Base-by-base conservation (phyloP, 257 asterid genomes). In the Solanum verrucosum region DNA sequence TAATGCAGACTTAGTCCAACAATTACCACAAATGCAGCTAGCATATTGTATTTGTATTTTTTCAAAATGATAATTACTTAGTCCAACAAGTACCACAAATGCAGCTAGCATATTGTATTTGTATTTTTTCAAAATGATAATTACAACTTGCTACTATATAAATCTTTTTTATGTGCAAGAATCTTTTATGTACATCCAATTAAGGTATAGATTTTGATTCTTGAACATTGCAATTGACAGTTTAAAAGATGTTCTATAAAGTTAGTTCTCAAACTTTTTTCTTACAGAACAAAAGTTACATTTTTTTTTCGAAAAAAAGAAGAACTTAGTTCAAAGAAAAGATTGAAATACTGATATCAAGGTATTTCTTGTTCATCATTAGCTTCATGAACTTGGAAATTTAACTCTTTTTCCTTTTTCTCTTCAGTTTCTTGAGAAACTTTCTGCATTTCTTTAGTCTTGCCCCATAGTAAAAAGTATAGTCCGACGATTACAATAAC, bases 401-500 rank as follows among this genome's bases (percentile, higher is more conserved):
- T 38, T 86, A 65, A 6, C 49, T 73, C 88, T 29, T 52, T 34
- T 49, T 52, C 88, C 84, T 73, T 86, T 15, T 73, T 65, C 68
- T 86, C 88, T 73, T 31, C 88, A 59, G 29, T 73, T 73, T 73
- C 88, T 73, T 72, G 84, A 37, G 84, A 25, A 72, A 73, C 88
- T 73, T 86, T 73, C 72, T 87, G 91, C 46, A 89, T 85, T 70
- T 95, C 98, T 71, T 60, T 90, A 88, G 92, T 92, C 90, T 95
- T 95, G 25, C 98, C 98, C 98, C 98, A 95, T 65, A 95, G 92
- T 87, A 95, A 84, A 87, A 93, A 49, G 92, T 95, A 94, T 86
- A 94, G 68, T 34, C 98, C 98, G 37, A 21, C 87, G 20, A 95
- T 91, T 3, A 95, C 96, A 15, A 79, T 85, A 71, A 87, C 89